These are phyloP conservation scores for Trichosanthes truncata DNA, from an alignment of 306 rosid genomes.

Conservation along the genomic window DNA sequence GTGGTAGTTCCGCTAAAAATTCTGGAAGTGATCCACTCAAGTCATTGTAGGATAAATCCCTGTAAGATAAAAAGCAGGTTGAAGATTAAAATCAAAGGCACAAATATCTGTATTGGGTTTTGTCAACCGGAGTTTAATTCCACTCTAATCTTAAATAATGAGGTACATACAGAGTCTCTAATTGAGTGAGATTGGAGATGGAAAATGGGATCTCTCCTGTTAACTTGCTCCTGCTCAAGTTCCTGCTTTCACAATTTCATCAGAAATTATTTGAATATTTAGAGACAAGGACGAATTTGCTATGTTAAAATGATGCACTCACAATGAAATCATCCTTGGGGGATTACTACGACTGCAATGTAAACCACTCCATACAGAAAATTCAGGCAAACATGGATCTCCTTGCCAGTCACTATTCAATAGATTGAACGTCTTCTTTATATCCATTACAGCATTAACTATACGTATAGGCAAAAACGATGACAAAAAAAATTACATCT, in stretches of 20 bases:
- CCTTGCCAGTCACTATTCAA: not conserved
- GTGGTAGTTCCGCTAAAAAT: slow-evolving; percentile 12
- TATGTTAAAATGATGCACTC: slow-evolving; percentile 12
- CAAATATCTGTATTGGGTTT: not conserved
- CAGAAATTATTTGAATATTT: not conserved
- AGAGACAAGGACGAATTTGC: not conserved
- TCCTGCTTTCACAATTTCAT: slow-evolving; percentile 19
- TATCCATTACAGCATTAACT: slow-evolving; percentile 9
- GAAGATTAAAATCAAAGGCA: not conserved
- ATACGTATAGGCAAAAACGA: not conserved
- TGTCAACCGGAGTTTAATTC: not conserved
- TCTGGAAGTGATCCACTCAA: slow-evolving; percentile 26
- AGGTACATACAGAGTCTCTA: slow-evolving; percentile 32
- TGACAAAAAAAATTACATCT: no score
- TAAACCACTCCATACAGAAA: slow-evolving; percentile 16
- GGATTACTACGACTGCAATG: not conserved
- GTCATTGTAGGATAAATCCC: slow-evolving; percentile 38
- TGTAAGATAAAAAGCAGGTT: not conserved
- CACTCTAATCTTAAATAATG: not conserved
- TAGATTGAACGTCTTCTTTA: not conserved
- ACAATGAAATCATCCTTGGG: slow-evolving; percentile 29
- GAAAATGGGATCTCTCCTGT: slow-evolving; percentile 19
- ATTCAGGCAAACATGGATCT: not conserved
- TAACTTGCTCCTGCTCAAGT: slow-evolving; percentile 34
- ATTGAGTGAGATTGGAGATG: slow-evolving; percentile 26